Evolutionary conservation across 2,329 filamentous ascomycete genomes (phyloP).

Genomic region (Colletotrichum echinochloae): DNA sequence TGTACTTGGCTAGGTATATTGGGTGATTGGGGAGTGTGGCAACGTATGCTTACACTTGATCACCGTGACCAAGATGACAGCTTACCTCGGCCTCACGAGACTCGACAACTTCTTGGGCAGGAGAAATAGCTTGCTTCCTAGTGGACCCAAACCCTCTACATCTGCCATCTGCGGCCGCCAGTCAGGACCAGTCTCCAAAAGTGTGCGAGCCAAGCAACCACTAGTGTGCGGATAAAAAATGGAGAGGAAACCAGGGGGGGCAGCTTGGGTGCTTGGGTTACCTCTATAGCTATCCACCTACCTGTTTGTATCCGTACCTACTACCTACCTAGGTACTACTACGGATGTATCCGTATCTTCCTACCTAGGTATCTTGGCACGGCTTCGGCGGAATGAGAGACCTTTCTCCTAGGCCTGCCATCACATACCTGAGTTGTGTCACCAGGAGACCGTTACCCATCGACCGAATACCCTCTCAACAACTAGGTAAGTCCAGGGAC

Average conservation of each 20-base stretch:
- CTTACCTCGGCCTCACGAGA: slow-evolving; percentile 23
- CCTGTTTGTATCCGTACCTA: too few relatives aligned
- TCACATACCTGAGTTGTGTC: not conserved
- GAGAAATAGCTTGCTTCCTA: not conserved
- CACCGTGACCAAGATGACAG: not conserved
- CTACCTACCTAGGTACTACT: not conserved
- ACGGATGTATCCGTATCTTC: too few relatives aligned
- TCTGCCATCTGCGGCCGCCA: slow-evolving; percentile 6
- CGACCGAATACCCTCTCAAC: not conserved
- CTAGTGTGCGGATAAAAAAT: slow-evolving; percentile 37
- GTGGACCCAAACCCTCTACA: not conserved
- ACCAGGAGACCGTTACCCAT: not conserved
- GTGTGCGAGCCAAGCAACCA: slow-evolving; percentile 1
- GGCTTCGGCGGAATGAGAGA: slow-evolving; percentile 27
- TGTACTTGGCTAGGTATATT: too few relatives aligned
- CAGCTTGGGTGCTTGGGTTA: not conserved
- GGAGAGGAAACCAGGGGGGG: not conserved
- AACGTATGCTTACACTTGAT: not conserved
- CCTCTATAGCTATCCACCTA: not conserved
- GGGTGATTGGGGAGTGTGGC: slow-evolving; percentile 12
- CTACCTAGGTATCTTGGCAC: slow-evolving; percentile 16
- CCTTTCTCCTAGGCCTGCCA: not conserved
- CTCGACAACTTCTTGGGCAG: too few relatives aligned
- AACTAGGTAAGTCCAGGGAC: not conserved
- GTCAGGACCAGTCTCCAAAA: slow-evolving; percentile 16